A percentile compares a stretch with the other conserved stretches of the same genome.
Conservation (phyloP, 1,284 basidiomycete species). For the Apiotrichum akiyoshidainum region DNA sequence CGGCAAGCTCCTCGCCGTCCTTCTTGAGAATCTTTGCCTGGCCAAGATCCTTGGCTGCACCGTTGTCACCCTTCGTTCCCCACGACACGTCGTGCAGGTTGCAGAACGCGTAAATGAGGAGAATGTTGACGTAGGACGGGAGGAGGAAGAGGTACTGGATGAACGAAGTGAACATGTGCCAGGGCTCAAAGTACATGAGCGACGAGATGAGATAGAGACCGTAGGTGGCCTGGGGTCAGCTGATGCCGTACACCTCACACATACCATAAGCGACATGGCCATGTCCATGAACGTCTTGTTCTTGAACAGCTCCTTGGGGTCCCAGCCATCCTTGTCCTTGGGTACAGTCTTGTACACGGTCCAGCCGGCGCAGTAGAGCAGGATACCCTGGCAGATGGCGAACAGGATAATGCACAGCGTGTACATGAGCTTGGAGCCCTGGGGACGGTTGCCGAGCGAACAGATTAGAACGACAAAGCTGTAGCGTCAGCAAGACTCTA, state of each 20-base stretch:
- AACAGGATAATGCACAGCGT: slow-evolving; percentile 47
- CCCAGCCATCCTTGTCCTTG: slow-evolving; percentile 68
- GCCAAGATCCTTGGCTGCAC: slow-evolving; percentile 77
- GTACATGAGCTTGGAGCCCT: slow-evolving; percentile 80
- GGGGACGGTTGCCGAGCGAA: slow-evolving; percentile 71
- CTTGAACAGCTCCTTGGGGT: slow-evolving; percentile 60
- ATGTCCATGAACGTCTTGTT: slow-evolving; percentile 76
- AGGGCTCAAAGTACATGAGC: slow-evolving; percentile 82
- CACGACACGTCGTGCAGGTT: slow-evolving; percentile 78
- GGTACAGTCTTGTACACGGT: slow-evolving; percentile 82
- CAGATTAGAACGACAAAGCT: slow-evolving; percentile 37
- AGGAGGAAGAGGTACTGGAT: slow-evolving; percentile 50
- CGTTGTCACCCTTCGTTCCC: slow-evolving; percentile 90
- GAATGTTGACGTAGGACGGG: slow-evolving; percentile 72
- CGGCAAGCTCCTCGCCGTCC: slow-evolving; percentile 72
- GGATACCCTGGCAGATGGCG: slow-evolving; percentile 41
- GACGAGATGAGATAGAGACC: slow-evolving; percentile 83
- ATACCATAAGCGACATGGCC: slow-evolving; percentile 47
- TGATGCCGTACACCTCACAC: slow-evolving; percentile 3
- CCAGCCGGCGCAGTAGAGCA: slow-evolving; percentile 78
- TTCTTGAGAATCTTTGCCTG: slow-evolving; percentile 82
- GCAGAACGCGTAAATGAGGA: slow-evolving; percentile 67
- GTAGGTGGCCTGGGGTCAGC: slow-evolving; percentile 64
- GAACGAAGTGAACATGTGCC: slow-evolving; percentile 92
- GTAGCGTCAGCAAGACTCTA: slow-evolving; percentile 3